Conservation (phyloP, 306 rosid species). For the Acacia melanoxylon region DNA sequence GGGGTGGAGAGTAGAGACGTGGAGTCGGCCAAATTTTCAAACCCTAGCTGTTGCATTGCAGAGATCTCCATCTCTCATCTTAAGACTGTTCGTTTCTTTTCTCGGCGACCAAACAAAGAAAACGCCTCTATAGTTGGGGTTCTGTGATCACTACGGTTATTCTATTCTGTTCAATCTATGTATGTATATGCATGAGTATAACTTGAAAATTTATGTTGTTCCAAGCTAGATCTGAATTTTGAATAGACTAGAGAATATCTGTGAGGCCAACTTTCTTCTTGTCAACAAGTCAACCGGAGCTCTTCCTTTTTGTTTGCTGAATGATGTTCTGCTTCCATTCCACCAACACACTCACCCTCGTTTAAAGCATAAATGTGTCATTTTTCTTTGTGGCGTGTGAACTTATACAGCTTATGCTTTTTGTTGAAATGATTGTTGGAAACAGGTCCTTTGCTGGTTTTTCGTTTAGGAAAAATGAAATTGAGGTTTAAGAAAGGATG, state of each 20-base stretch:
- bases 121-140: neutral
- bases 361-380: neutral
- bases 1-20: too few species aligned
- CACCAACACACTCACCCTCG: neutral
- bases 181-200: neutral
- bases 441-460: constrained; percentile 40
- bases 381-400: neutral
- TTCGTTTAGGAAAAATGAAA: constrained; percentile 57
- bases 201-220: neutral
- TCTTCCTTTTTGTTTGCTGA: neutral
- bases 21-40: too few species aligned
- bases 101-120: neutral
- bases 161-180: neutral
- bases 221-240: constrained; percentile 4
- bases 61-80: too few species aligned
- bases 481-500: constrained; percentile 73
- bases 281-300: neutral
- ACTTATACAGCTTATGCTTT: constrained; percentile 18
- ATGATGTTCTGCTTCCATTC: neutral
- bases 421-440: constrained; percentile 34
- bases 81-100: constrained; percentile 10
- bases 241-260: neutral
- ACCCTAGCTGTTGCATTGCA: too few species aligned
- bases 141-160: neutral
- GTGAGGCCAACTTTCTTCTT: neutral